These are phyloP conservation scores for Trifolium dubium DNA, from an alignment of 306 rosid species.

Conservation along the genomic window DNA sequence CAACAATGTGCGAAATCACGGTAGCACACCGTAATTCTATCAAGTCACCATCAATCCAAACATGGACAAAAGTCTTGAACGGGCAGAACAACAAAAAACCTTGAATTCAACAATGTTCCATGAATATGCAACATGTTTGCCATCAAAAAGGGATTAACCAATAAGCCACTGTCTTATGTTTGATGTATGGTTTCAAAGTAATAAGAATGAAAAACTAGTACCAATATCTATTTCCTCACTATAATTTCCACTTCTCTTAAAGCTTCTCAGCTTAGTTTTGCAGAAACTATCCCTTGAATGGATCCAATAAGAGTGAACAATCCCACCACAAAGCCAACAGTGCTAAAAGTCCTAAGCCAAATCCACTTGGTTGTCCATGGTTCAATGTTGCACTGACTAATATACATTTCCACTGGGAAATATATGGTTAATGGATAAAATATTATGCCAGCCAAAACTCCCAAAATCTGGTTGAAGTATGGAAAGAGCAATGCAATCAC, in stretches of 20 bases:
- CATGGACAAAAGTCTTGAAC: neutral
- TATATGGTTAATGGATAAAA: conserved; percentile 68
- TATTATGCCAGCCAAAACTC: conserved; percentile 65
- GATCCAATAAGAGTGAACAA: conserved; percentile 62
- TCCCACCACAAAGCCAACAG: conserved; percentile 50
- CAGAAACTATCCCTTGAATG: conserved; percentile 62
- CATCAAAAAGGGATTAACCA: conserved; percentile 14
- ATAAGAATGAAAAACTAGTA: conserved; percentile 12
- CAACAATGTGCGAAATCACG: neutral
- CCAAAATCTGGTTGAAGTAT: conserved; percentile 75
- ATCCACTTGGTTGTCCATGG: conserved; percentile 69
- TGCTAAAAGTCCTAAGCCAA: conserved; percentile 55
- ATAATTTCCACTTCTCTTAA: neutral
- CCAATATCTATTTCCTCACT: conserved; percentile 26
- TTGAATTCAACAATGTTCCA: conserved; percentile 24
- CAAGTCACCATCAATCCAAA: neutral
- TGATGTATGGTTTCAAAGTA: conserved; percentile 6
- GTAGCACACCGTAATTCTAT: neutral
- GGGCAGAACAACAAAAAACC: conserved; percentile 21
- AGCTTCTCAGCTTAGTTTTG: conserved; percentile 50
- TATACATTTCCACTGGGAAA: conserved; percentile 77
- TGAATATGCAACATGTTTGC: conserved; percentile 1
- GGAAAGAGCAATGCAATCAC: conserved; percentile 65
- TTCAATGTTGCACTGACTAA: conserved; percentile 50
- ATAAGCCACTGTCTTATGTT: conserved; percentile 2